Conservation (phyloP, 352 stramenopile species). For the Blastocystis sp. region DNA sequence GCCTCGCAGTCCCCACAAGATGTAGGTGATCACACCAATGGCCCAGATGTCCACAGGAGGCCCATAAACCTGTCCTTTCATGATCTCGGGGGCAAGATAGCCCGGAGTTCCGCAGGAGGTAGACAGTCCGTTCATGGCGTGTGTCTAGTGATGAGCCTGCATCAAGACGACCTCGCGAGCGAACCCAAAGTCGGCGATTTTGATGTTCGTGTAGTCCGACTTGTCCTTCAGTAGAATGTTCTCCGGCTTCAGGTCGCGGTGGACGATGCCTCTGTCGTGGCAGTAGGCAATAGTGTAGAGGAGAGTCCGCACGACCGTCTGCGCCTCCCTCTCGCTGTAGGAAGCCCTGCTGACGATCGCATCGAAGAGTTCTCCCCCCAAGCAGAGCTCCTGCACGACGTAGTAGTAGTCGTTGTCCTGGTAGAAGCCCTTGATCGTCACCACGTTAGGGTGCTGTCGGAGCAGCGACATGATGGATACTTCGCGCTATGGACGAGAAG, state of each 20-base stretch:
- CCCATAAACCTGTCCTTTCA: slow-evolving; percentile 71
- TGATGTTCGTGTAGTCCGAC: slow-evolving; percentile 76
- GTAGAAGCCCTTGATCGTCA: slow-evolving; percentile 56
- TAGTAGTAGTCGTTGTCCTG: slow-evolving; percentile 60
- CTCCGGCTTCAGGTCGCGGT: slow-evolving; percentile 71
- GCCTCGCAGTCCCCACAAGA: slow-evolving; percentile 69
- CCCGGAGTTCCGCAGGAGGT: slow-evolving; percentile 73
- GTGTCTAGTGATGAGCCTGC: background rate
- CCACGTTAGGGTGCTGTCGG: slow-evolving; percentile 53
- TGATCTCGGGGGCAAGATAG: slow-evolving; percentile 77
- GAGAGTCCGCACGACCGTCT: slow-evolving; percentile 74
- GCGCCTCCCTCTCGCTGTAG: slow-evolving; percentile 77
- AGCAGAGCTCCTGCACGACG: slow-evolving; percentile 50
- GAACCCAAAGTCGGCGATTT: slow-evolving; percentile 81
- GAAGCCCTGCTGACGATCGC: slow-evolving; percentile 52
- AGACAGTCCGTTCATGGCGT: slow-evolving; percentile 67
- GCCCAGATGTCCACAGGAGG: slow-evolving; percentile 78
- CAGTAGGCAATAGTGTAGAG: slow-evolving; percentile 76
- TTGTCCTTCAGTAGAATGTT: slow-evolving; percentile 76
- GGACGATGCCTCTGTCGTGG: slow-evolving; percentile 76
- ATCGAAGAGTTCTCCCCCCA: slow-evolving; percentile 57
- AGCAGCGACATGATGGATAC: slow-evolving; percentile 58
- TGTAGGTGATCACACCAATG: slow-evolving; percentile 79
- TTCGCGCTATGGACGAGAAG: background rate
- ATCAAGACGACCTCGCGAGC: slow-evolving; percentile 68